Percentiles rank a stretch among this genome's conserved stretches.
Evolutionary conservation across 192 early-diverging fungal genomes (phyloP).

Genomic region (Cetraspora pellucida): DNA sequence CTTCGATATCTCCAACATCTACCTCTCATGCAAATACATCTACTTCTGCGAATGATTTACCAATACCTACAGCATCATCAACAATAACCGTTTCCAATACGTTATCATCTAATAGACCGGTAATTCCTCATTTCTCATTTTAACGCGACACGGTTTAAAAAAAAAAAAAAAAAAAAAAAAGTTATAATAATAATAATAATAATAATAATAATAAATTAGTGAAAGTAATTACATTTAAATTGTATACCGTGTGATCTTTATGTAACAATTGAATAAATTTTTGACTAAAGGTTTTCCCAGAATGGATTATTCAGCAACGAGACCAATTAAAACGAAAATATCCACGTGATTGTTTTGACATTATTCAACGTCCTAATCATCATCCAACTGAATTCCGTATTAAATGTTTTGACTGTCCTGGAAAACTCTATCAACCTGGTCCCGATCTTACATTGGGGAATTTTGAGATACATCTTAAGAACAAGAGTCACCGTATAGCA

Average conservation of each 20-base stretch:
- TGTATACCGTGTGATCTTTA: background rate
- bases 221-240: background rate
- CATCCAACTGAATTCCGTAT: slow-evolving; percentile 43
- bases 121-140: background rate
- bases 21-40: background rate
- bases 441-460: slow-evolving; percentile 48
- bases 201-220: too few relatives aligned
- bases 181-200: background rate
- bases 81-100: background rate
- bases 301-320: slow-evolving; percentile 41
- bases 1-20: background rate
- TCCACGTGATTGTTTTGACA: slow-evolving; percentile 52
- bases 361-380: slow-evolving; percentile 41
- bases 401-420: slow-evolving; percentile 53
- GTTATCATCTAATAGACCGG: background rate
- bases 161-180: background rate
- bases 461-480: slow-evolving; percentile 59
- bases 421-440: slow-evolving; percentile 54
- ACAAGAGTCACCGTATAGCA: slow-evolving; percentile 35
- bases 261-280: background rate
- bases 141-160: background rate
- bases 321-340: slow-evolving; percentile 40
- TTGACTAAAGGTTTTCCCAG: slow-evolving; percentile 37
- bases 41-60: background rate
- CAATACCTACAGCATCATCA: background rate